A percentile compares a stretch with the other conserved stretches of the same genome.
phyloP scores from a whole-genome alignment of 495 filamentous ascomycete genomes.

The Umbilicaria muhlenbergii region DNA sequence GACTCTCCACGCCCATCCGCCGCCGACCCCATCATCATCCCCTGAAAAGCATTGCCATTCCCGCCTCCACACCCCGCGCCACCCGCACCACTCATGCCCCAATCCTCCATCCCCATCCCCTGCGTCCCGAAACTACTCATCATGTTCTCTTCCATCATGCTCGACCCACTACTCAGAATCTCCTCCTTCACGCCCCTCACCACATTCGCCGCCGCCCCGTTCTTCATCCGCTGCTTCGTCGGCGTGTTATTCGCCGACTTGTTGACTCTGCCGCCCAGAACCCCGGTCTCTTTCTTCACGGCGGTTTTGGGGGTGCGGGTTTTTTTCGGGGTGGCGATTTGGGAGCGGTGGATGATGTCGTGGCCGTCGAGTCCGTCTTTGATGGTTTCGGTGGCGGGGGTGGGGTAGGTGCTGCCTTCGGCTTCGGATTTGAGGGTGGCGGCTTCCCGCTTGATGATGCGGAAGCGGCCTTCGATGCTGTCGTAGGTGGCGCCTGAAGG shows the following conservation, averaged over 20 bases:
- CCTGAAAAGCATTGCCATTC: not conserved
- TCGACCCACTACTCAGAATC: not conserved
- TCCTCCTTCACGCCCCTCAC: slow-evolving; percentile 3
- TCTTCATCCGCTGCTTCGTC: not conserved
- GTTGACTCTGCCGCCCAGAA: not conserved
- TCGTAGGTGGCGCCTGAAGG: slow-evolving; percentile 23
- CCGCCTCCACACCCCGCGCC: not conserved
- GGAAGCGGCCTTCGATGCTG: slow-evolving; percentile 24
- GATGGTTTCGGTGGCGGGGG: not conserved
- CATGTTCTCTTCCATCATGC: not conserved
- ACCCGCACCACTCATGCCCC: not conserved
- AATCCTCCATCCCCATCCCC: not conserved
- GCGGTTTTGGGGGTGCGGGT: not conserved
- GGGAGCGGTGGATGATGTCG: slow-evolving; percentile 1
- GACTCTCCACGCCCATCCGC: too few relatives aligned
- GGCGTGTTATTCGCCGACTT: not conserved
- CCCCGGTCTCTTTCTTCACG: not conserved
- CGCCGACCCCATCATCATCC: too few relatives aligned
- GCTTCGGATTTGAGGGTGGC: slow-evolving; percentile 13
- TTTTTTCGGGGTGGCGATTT: not conserved
- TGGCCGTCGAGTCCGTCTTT: not conserved
- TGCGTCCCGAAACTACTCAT: too few relatives aligned
- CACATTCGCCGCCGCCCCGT: not conserved
- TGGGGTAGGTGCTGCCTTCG: slow-evolving; percentile 3
- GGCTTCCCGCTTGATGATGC: slow-evolving; percentile 17